phyloP scores from a whole-genome alignment of 2,329 filamentous ascomycete species.

The Colletotrichum salicis region DNA sequence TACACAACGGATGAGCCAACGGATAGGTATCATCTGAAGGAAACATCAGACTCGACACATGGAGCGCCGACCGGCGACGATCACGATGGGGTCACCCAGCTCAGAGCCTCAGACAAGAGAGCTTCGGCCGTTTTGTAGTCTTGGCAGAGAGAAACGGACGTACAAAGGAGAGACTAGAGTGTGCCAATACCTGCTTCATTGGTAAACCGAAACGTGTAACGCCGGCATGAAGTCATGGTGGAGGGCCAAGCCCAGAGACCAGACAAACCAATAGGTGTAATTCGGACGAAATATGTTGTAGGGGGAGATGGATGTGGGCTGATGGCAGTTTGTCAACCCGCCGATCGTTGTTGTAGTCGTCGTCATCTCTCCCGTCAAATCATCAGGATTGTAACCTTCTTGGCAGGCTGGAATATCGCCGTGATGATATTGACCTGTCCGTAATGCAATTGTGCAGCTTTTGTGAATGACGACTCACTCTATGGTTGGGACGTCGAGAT shows the following conservation, averaged over 20 bases:
- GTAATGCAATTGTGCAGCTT: background rate
- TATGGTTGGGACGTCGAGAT: background rate
- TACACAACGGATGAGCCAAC: conserved; percentile 8
- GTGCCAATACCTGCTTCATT: background rate
- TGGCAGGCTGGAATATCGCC: background rate
- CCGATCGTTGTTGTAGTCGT: background rate
- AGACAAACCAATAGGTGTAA: conserved; percentile 1
- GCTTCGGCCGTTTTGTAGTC: background rate
- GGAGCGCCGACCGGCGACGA: conserved; percentile 7
- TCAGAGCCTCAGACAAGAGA: background rate
- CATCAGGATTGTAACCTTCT: background rate
- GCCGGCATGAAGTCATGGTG: background rate
- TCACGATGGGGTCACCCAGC: background rate
- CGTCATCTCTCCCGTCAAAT: background rate
- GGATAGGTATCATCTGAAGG: conserved; percentile 20
- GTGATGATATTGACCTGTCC: background rate
- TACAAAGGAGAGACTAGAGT: background rate
- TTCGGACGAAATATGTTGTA: background rate
- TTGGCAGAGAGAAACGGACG: background rate
- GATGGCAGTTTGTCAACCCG: background rate
- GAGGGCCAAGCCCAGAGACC: background rate
- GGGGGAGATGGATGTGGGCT: background rate
- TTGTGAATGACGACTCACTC: background rate
- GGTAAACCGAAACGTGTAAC: conserved; percentile 19
- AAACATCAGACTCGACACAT: conserved; percentile 21